Evolutionary conservation across 371 early-diverging fungal species (phyloP).

Genomic region (Amoeboradix gromovi): DNA sequence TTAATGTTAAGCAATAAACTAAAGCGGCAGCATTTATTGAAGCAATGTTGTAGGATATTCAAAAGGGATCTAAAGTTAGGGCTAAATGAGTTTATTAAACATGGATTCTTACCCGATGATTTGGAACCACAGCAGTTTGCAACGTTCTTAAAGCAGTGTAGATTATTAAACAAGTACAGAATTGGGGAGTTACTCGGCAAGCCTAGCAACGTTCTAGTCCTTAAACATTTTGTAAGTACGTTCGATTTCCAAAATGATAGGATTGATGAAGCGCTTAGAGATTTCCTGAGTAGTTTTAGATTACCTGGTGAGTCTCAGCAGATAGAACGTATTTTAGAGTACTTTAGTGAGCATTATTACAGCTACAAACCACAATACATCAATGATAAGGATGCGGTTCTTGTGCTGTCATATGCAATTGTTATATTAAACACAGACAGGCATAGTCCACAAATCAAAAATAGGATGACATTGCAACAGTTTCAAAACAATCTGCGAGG

Average conservation of each 20-base stretch:
- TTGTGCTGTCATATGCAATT: constrained; percentile 52
- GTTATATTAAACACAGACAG: constrained; percentile 82
- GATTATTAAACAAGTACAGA: constrained; percentile 37
- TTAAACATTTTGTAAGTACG: constrained; percentile 43
- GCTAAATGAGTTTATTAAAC: background rate
- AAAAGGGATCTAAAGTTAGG: background rate
- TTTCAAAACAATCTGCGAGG: constrained; percentile 48
- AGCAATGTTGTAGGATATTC: background rate
- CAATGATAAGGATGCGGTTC: constrained; percentile 36
- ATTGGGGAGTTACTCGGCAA: constrained; percentile 66
- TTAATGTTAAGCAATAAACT: background rate
- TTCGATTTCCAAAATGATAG: constrained; percentile 52
- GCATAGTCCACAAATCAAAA: constrained; percentile 53
- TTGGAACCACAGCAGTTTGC: constrained; percentile 18
- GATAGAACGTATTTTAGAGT: constrained; percentile 61
- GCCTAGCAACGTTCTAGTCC: constrained; percentile 36
- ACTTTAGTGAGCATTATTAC: constrained; percentile 47
- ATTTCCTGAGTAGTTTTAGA: constrained; percentile 50
- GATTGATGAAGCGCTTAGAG: constrained; percentile 56
- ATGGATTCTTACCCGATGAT: background rate
- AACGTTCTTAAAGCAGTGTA: constrained; percentile 33
- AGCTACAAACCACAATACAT: constrained; percentile 14
- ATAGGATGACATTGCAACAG: constrained; percentile 54
- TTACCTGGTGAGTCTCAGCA: constrained; percentile 79
- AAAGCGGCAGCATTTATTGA: background rate